Evolutionary conservation across 352 stramenopile species (phyloP), one percentile per base, ranked within the genome.

Genomic region (Pythium brachiatum): DNA sequence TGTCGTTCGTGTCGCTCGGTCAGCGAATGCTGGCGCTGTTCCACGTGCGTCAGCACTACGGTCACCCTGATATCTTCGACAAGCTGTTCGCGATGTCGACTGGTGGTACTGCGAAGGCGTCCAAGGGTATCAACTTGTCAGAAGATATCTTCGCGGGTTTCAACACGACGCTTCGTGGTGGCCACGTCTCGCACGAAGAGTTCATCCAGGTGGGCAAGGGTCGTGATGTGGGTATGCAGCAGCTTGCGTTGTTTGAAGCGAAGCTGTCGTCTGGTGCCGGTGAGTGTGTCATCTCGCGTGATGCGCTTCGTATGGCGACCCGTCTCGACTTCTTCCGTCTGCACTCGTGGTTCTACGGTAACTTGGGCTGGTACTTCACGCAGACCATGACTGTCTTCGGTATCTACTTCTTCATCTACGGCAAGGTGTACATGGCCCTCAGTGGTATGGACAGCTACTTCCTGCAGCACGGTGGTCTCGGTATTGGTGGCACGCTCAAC

Each of bases 341-440:
- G 20, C 78, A 98, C 64, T 98, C 91, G 7, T 99, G 97, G 83
- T 99, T 99, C 73, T 99, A 98, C 73, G 97, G 97, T 68, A 98
- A 98, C 67, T 95, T 99, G 73, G 97, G 97, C 50, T 97, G 97
- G 83, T 99, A 99, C 79, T 97, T 99, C 62, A 98, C 94, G 7
- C 98, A 99, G 69, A 96, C 97, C 20, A 88, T 99, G 66, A 99
- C 97, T 3, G 92, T 99, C 13, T 80, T 99, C 7, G 98, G 96
- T 54, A 88, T 99, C n/a, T 98, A 98, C 64, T 89, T 99, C 57
- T 97, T 99, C 63, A 98, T 99, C 47, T 99, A 99, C 72, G 89
- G 98, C 64, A 98, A 98, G 80, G 79, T 98, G 36, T 96, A 98
- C 64, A 90, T 98, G 75, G 94, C 94, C 18, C 69, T 99, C 32